Percentiles rank a stretch among this genome's conserved stretches.
Conservation (phyloP, 2,329 filamentous ascomycete species). For the Xylariomycetidae sp. region DNA sequence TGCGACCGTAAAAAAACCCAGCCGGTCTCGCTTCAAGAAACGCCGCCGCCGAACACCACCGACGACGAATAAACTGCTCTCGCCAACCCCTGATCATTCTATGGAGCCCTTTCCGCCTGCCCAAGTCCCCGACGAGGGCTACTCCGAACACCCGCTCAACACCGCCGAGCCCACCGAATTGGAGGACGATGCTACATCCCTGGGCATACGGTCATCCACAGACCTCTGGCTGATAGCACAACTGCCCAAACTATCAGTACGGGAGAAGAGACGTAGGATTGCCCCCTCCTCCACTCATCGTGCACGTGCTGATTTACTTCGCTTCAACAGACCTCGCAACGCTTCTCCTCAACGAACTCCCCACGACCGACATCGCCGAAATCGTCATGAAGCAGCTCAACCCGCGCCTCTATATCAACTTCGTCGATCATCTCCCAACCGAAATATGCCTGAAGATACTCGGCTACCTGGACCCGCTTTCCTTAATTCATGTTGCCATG, state of each 20-base stretch:
- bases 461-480: slow-evolving; percentile 74
- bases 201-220: slow-evolving; percentile 31
- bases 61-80: too few relatives aligned
- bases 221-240: slow-evolving; percentile 47
- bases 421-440: slow-evolving; percentile 74
- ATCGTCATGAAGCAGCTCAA: slow-evolving; percentile 71
- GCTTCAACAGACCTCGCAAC: slow-evolving; percentile 65
- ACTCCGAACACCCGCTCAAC: slow-evolving; percentile 68
- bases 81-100: not conserved
- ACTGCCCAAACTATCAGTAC: slow-evolving; percentile 41
- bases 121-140: slow-evolving; percentile 73
- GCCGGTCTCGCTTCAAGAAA: too few relatives aligned
- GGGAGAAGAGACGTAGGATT: slow-evolving; percentile 43
- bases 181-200: slow-evolving; percentile 24
- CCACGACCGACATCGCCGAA: slow-evolving; percentile 70
- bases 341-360: slow-evolving; percentile 68
- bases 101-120: slow-evolving; percentile 44
- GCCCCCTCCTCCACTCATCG: not conserved
- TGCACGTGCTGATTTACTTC: slow-evolving; percentile 4
- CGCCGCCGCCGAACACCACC: too few relatives aligned
- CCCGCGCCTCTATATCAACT: slow-evolving; percentile 87
- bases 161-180: slow-evolving; percentile 29
- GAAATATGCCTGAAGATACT: slow-evolving; percentile 90
- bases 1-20: too few relatives aligned
- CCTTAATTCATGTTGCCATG: slow-evolving; percentile 71